phyloP scores from a whole-genome alignment of 345 rosid species.

The Fremontodendron californicum region DNA sequence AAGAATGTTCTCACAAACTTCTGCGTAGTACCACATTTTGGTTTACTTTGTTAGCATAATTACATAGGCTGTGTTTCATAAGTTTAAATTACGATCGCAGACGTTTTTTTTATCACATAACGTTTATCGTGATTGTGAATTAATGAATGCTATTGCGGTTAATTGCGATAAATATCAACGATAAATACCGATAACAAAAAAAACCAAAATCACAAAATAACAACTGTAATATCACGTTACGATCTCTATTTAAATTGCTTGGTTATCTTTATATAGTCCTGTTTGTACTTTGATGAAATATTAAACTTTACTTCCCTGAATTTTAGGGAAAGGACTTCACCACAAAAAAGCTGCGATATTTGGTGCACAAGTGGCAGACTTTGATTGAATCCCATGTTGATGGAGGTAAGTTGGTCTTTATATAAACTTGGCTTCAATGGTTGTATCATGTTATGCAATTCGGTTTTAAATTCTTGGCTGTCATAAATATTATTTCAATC shows the following conservation, averaged over 20 bases:
- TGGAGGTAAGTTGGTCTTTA: conserved; percentile 38
- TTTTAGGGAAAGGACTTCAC: conserved; percentile 67
- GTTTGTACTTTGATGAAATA: background rate
- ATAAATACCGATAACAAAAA: no score
- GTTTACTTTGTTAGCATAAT: background rate
- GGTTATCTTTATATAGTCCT: background rate
- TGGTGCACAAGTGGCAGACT: conserved; percentile 65
- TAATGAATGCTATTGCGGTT: no score
- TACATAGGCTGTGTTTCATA: background rate
- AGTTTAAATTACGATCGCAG: no score
- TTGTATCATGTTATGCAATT: background rate
- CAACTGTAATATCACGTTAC: no score
- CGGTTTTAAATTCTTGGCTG: no score
- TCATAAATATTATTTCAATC: no score
- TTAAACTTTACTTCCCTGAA: background rate
- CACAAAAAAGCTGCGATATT: conserved; percentile 59
- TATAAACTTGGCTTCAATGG: background rate
- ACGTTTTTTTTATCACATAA: no score
- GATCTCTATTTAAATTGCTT: no score
- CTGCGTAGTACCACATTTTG: conserved; percentile 37
- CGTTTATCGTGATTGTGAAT: no score
- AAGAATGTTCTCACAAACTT: conserved; percentile 61
- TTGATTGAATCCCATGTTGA: conserved; percentile 64
- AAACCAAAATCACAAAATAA: no score
- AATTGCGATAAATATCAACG: no score